Evolutionary conservation across 2,329 filamentous ascomycete genomes (phyloP).

Genomic region (Cladosporium sp.): DNA sequence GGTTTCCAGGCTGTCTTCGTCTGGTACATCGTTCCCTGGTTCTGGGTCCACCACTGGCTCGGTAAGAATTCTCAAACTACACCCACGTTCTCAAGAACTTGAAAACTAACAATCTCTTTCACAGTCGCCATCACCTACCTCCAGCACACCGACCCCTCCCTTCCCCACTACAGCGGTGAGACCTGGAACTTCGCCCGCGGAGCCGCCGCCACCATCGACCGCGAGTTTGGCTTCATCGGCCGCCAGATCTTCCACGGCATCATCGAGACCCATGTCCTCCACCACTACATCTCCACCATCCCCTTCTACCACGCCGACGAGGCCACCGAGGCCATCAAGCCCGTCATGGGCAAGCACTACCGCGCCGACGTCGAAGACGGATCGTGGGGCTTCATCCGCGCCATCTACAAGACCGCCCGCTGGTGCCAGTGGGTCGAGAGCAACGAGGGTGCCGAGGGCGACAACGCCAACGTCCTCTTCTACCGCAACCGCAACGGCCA

Average conservation of each 20-base stretch:
- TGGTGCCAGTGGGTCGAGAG: constrained; percentile 98
- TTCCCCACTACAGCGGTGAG: constrained; percentile 83
- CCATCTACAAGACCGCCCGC: constrained; percentile 75
- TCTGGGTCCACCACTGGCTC: constrained; percentile 99
- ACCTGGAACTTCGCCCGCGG: constrained; percentile 93
- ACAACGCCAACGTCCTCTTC: constrained; percentile 82
- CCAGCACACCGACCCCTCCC: constrained; percentile 91
- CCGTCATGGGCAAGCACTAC: constrained; percentile 94
- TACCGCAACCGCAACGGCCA: constrained; percentile 92
- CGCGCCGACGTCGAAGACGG: constrained; percentile 75
- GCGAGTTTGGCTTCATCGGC: constrained; percentile 94
- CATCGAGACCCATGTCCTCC: constrained; percentile 94
- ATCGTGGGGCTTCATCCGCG: constrained; percentile 74
- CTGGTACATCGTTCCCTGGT: constrained; percentile 92
- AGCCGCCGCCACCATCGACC: constrained; percentile 91
- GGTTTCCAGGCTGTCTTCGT: constrained; percentile 84
- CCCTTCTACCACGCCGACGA: constrained; percentile 97
- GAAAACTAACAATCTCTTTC: constrained; percentile 3
- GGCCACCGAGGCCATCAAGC: constrained; percentile 89
- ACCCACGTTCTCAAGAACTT: not conserved
- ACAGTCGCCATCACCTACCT: constrained; percentile 93
- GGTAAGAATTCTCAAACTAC: constrained; percentile 54
- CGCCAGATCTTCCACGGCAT: constrained; percentile 90
- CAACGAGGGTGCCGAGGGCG: constrained; percentile 71
- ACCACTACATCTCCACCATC: constrained; percentile 95